Evolutionary conservation across 805 yeast genomes (phyloP), one percentile per base, ranked within the genome.

Genomic region (Teunomyces barrocoloradensis): DNA sequence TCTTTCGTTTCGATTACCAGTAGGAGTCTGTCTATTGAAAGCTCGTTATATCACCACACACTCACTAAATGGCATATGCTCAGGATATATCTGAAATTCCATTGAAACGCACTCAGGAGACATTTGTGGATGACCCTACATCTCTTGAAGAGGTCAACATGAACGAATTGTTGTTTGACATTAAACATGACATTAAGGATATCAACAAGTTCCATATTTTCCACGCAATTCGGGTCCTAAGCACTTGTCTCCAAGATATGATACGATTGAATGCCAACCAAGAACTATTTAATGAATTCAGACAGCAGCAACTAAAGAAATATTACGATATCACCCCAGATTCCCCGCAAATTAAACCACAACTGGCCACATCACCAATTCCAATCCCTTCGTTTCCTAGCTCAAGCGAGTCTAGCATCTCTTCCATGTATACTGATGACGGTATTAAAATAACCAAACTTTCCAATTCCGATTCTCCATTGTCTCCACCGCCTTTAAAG

Each of bases 71-170:
- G 46, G 42, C 46, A 10, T 44, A 36, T 21, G 18, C 13, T 27
- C 27, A 36, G 11, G 46, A 50, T 34, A 55, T 57, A 23, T 47
- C 55, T 10, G 76, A 71, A 27, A 58, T 72, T 21, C 74, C 71
- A 40, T 63, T 72, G 49, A 71, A 71, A 46, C 61, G 62, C 17
- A 60, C 66, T 4, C 65, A 59, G 42, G 72, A 70, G 52, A 71
- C 77, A 13, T 72, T 73, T 56, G 68, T 63, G 32, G 77, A 73
- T 53, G 74, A 63, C 25, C 77, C 77, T 2, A 47, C 43, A 21
- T 53, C 59, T 37, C 52, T 69, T 5, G 68, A 62, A 4, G 76
- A 69, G 40, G 66, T 70, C 17, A 50, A 54, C 30, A 47, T 66
- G 15, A 62, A 60, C 23, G 76, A 71, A 33, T 53, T 73, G n/a